Conservation (phyloP, 176 grass and related monocot species). For the Lolium rigidum region DNA sequence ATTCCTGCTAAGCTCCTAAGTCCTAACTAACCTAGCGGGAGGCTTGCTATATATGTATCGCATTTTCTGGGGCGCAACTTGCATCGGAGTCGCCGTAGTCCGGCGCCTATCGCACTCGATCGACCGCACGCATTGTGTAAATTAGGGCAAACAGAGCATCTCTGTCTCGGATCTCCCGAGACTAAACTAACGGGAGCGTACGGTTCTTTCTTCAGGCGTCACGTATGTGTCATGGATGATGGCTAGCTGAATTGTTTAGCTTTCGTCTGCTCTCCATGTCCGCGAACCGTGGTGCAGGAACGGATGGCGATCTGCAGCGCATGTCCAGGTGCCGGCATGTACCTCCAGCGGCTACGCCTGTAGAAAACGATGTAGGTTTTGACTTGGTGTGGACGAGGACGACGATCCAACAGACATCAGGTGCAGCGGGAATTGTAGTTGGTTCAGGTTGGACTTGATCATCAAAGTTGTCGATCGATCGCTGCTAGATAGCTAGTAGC, state of each 20-base stretch:
- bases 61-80: slow-evolving; percentile 48
- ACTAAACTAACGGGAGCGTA: slow-evolving; percentile 1
- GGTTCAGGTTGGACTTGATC: slow-evolving; percentile 38
- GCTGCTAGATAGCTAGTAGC: not conserved
- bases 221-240: slow-evolving; percentile 29
- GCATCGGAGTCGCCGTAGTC: slow-evolving; percentile 15
- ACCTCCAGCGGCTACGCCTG: not conserved
- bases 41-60: not conserved
- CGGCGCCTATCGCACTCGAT: slow-evolving; percentile 5
- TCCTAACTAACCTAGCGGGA: slow-evolving; percentile 12
- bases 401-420: slow-evolving; percentile 55
- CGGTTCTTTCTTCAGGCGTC: slow-evolving; percentile 13
- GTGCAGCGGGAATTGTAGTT: slow-evolving; percentile 46
- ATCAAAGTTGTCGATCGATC: not conserved
- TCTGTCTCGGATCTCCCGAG: slow-evolving; percentile 40
- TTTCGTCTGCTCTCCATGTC: not conserved
- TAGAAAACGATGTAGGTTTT: slow-evolving; percentile 44
- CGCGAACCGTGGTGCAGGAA: slow-evolving; percentile 29
- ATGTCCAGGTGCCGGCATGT: slow-evolving; percentile 39
- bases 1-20: slow-evolving; percentile 20
- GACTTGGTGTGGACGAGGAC: slow-evolving; percentile 36
- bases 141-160: slow-evolving; percentile 31
- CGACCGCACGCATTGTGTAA: not conserved
- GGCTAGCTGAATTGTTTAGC: not conserved
- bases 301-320: not conserved